Base-by-base conservation (phyloP, 2,329 filamentous ascomycete genomes). In the Diaporthe citrichinensis region DNA sequence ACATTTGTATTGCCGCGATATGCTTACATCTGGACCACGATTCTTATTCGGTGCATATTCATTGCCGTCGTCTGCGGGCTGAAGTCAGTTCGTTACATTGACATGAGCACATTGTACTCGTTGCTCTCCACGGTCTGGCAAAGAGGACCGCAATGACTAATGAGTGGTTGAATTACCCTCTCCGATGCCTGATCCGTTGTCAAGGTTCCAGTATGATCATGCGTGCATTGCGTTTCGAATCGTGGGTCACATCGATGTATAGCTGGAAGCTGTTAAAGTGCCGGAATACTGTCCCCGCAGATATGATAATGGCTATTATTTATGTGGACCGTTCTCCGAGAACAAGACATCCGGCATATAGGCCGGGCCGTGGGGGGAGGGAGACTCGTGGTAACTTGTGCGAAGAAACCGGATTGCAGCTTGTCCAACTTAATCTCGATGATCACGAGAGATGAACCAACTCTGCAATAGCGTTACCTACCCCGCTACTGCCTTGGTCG, bases 381-480 rank as follows among this genome's bases (percentile, higher is more conserved):
- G 6, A 20, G 55, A 20, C 20, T 44, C 23, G 6, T 28, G 36
- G 36, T 44, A 28, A 39, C 39, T 28, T 25, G 39, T 62, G 59
- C 14, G 39, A 44, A 62, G 62, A 51, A 25, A 68, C 44, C 44
- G 25, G 44, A 68, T 68, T 39, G 61, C 62, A 68, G 62, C 61
- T 36, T 36, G 31, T 25, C n/a, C 14, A 67, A 68, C 62, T 8
- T 36, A 67, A 67, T 67, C 62, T 67, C 62, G 62, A 67, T 67
- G 41, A 51, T 17, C 20, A 51, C 25, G 28, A 51, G 28, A 36
- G 62, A 51, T 34, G 44, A 67, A 51, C 31, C 44, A 51, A 34
- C 41, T 36, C 62, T 51, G 20, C 44, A 67, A 51, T 51, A 36
- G 44, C 31, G 6, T 49, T 34, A 9, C 17, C 12, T 39, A 68